Percentiles rank a stretch among this genome's conserved stretches.
phyloP scores from a whole-genome alignment of 2,329 filamentous ascomycete genomes.

The Apiospora malaysiana region DNA sequence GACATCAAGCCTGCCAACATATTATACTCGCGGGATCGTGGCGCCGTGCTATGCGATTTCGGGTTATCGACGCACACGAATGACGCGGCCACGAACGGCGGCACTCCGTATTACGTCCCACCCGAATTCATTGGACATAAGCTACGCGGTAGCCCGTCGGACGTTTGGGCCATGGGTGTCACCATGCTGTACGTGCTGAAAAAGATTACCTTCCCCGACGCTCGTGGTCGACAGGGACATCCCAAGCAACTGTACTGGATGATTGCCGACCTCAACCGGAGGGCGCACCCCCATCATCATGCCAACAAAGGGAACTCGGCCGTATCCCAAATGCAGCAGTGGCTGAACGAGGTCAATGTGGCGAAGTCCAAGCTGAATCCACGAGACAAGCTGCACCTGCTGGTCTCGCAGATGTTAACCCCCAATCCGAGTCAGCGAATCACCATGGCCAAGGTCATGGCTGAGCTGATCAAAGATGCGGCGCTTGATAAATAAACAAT shows the following conservation, averaged over 20 bases:
- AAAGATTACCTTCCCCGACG: conserved; percentile 62
- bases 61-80: conserved; percentile 57
- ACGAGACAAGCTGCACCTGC: conserved; percentile 55
- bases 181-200: conserved; percentile 65
- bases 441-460: conserved; percentile 58
- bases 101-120: conserved; percentile 67
- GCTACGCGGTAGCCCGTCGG: conserved; percentile 59
- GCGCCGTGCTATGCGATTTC: conserved; percentile 66
- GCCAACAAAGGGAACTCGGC: conserved; percentile 42
- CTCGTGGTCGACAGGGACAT: conserved; percentile 53
- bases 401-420: conserved; percentile 60
- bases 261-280: conserved; percentile 61
- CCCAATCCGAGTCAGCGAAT: conserved; percentile 58
- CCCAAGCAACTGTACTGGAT: conserved; percentile 61
- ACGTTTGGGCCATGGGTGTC: conserved; percentile 65
- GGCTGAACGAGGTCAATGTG: conserved; percentile 59
- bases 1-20: conserved; percentile 69
- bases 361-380: conserved; percentile 52
- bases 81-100: conserved; percentile 56
- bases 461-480: conserved; percentile 45
- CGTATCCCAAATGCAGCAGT: conserved; percentile 59
- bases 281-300: conserved; percentile 34
- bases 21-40: conserved; percentile 62
- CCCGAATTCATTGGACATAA: conserved; percentile 65
- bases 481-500: conserved; percentile 27